These are phyloP conservation scores for Dactylellina drechsleri DNA, from an alignment of 2,329 filamentous ascomycete genomes.

Conservation along the genomic window DNA sequence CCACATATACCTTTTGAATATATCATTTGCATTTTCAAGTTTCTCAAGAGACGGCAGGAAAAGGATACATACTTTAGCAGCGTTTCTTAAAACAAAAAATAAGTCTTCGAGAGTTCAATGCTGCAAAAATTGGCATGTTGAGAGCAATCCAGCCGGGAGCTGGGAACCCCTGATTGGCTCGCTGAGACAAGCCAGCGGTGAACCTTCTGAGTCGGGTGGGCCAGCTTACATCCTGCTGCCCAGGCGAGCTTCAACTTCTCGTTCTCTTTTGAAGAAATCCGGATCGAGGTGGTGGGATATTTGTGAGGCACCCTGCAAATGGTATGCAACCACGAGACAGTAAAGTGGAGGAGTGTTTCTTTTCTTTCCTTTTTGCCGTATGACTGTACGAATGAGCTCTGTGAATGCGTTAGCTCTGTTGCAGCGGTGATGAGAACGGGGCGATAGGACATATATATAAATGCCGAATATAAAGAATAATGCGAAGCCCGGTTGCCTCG, in stretches of 20 bases:
- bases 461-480: too few relatives aligned
- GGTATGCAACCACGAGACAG: conserved; percentile 47
- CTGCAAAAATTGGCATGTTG: not conserved
- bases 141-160: conserved; percentile 22
- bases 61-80: too few relatives aligned
- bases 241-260: conserved; percentile 30
- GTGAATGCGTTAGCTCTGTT: not conserved
- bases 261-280: conserved; percentile 19
- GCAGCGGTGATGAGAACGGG: conserved; percentile 15
- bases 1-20: too few relatives aligned
- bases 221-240: conserved; percentile 30
- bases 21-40: too few relatives aligned
- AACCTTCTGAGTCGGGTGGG: conserved; percentile 22
- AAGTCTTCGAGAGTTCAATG: too few relatives aligned
- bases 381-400: too few relatives aligned
- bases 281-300: conserved; percentile 20
- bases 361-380: conserved; percentile 13
- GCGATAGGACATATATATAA: not conserved
- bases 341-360: conserved; percentile 4
- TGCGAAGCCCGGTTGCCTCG: too few relatives aligned
- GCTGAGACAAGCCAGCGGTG: conserved; percentile 16
- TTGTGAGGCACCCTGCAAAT: conserved; percentile 43
- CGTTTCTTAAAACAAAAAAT: too few relatives aligned
- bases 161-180: conserved; percentile 41
- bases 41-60: too few relatives aligned